These are phyloP conservation scores for Pisolithus microcarpus DNA, from an alignment of 768 basidiomycete species.

Conservation along the genomic window DNA sequence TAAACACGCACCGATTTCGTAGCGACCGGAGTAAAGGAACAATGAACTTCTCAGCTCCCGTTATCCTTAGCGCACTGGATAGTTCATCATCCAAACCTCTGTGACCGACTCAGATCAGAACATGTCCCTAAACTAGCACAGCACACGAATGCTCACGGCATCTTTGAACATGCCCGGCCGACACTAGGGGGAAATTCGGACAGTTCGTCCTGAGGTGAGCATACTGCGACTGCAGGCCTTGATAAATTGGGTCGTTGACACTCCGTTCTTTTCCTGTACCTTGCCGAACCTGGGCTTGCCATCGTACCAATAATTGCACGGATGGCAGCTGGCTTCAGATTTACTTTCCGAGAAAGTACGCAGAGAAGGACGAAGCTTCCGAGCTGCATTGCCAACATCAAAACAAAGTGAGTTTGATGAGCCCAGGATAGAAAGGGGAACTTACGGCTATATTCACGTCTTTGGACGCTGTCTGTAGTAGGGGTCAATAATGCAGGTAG, in stretches of 20 bases:
- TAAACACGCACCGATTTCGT: conserved; percentile 29
- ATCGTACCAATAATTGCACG: conserved; percentile 52
- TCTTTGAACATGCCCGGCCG: conserved; percentile 34
- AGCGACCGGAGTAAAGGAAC: conserved; percentile 42
- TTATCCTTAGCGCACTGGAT: conserved; percentile 35
- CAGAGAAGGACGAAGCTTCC: conserved; percentile 70
- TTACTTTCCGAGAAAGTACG: conserved; percentile 59
- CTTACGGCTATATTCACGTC: conserved; percentile 48
- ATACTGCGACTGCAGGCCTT: conserved; percentile 60
- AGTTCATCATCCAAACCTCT: conserved; percentile 47
- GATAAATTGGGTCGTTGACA: conserved; percentile 52
- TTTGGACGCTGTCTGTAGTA: conserved; percentile 38
- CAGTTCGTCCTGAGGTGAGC: conserved; percentile 53
- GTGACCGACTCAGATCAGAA: not conserved
- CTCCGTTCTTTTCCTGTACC: conserved; percentile 21
- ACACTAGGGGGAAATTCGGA: conserved; percentile 36
- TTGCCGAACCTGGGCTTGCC: conserved; percentile 38
- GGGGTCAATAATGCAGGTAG: conserved; percentile 60
- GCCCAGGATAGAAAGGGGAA: not conserved
- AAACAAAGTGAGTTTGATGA: not conserved
- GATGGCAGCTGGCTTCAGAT: conserved; percentile 51
- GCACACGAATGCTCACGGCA: conserved; percentile 38
- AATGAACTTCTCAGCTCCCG: conserved; percentile 53
- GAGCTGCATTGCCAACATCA: conserved; percentile 36
- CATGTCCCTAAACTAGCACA: not conserved